These are phyloP conservation scores for Sedum album DNA, from an alignment of 164 flowering plant genomes.

Conservation along the genomic window DNA sequence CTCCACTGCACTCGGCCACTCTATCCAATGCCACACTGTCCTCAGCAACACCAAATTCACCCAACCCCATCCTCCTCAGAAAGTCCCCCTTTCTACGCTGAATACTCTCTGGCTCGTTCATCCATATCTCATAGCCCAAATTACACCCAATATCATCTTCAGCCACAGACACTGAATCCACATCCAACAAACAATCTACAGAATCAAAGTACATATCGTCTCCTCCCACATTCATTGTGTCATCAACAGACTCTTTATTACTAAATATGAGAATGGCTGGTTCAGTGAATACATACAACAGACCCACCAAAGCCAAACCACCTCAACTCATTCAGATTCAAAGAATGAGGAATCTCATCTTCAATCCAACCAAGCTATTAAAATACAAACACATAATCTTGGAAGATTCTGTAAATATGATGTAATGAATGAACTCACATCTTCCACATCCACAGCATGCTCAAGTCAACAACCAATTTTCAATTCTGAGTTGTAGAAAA, in stretches of 20 bases:
- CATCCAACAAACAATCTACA: slow-evolving; percentile 31
- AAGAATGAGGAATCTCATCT: not conserved
- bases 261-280: not conserved
- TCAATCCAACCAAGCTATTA: not conserved
- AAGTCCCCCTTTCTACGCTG: slow-evolving; percentile 45
- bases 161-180: slow-evolving; percentile 20
- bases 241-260: not conserved
- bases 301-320: not conserved
- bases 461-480: not conserved
- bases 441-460: not conserved
- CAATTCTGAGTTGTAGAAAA: slow-evolving; percentile 11
- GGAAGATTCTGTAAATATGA: not conserved
- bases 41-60: slow-evolving; percentile 20
- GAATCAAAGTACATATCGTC: slow-evolving; percentile 57
- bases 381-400: not conserved
- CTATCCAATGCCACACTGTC: slow-evolving; percentile 22
- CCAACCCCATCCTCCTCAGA: slow-evolving; percentile 40
- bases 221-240: slow-evolving; percentile 42
- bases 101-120: slow-evolving; percentile 47
- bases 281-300: not conserved
- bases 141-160: slow-evolving; percentile 12
- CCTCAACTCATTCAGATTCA: not conserved
- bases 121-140: slow-evolving; percentile 53
- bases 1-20: slow-evolving; percentile 30
- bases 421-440: slow-evolving; percentile 4